phyloP scores from a whole-genome alignment of 2,329 filamentous ascomycete genomes.

The Xylariaceae sp. region DNA sequence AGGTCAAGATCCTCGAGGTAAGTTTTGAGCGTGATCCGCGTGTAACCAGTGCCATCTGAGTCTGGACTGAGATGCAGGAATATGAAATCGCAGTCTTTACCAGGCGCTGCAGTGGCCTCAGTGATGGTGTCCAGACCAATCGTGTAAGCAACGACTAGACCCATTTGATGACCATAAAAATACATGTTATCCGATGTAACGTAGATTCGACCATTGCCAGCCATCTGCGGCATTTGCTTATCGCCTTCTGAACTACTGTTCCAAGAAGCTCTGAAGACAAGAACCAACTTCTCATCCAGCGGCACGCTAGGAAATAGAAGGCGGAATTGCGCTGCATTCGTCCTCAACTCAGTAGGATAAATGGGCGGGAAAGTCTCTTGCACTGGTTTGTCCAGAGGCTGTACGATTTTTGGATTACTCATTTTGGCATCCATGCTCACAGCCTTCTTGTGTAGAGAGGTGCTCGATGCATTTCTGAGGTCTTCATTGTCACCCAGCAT shows the following conservation, averaged over 20 bases:
- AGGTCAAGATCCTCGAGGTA: slow-evolving; percentile 85
- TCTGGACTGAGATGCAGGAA: slow-evolving; percentile 72
- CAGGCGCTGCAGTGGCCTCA: slow-evolving; percentile 85
- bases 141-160: slow-evolving; percentile 78
- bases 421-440: slow-evolving; percentile 37
- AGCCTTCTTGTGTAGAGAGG: slow-evolving; percentile 37
- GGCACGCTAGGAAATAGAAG: slow-evolving; percentile 82
- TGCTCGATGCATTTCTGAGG: slow-evolving; percentile 19
- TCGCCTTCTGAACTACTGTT: slow-evolving; percentile 44
- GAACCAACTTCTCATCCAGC: slow-evolving; percentile 73
- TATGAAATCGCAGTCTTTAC: slow-evolving; percentile 88
- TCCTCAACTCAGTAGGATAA: slow-evolving; percentile 77
- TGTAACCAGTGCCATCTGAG: slow-evolving; percentile 58
- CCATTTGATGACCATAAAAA: slow-evolving; percentile 94
- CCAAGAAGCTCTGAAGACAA: slow-evolving; percentile 94
- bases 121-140: slow-evolving; percentile 72
- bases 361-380: slow-evolving; percentile 62
- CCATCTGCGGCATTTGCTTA: slow-evolving; percentile 49
- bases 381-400: slow-evolving; percentile 27
- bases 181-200: slow-evolving; percentile 85
- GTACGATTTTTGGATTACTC: slow-evolving; percentile 19
- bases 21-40: slow-evolving; percentile 81
- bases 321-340: slow-evolving; percentile 90
- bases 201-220: slow-evolving; percentile 71
- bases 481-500: slow-evolving; percentile 22